phyloP scores from a whole-genome alignment of 2,329 filamentous ascomycete species.

The Hortaea werneckii region DNA sequence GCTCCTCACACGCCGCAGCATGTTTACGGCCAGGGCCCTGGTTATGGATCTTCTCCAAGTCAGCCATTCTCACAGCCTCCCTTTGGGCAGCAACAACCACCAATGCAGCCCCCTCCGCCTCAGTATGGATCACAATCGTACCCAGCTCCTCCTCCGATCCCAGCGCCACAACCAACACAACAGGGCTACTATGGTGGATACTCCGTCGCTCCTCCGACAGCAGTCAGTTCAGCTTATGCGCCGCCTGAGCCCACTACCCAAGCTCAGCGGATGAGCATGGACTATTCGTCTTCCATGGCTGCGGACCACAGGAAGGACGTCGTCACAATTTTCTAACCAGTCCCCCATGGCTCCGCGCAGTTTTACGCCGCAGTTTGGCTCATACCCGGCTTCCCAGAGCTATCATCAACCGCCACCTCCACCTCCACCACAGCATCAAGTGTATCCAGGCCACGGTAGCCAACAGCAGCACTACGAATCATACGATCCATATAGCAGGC shows the following conservation, averaged over 20 bases:
- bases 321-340: constrained; percentile 30
- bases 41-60: constrained; percentile 22
- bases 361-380: constrained; percentile 23
- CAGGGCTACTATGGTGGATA: constrained; percentile 25
- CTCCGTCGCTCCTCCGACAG: constrained; percentile 19
- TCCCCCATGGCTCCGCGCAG: constrained; percentile 23
- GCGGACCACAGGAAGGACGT: constrained; percentile 30
- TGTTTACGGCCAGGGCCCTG: constrained; percentile 28
- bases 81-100: constrained; percentile 19
- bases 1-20: constrained; percentile 31
- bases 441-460: constrained; percentile 3
- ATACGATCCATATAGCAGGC: constrained; percentile 5
- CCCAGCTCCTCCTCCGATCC: constrained; percentile 13
- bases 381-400: constrained; percentile 21
- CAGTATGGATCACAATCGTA: constrained; percentile 18
- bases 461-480: constrained; percentile 13
- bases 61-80: constrained; percentile 18
- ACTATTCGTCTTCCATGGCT: constrained; percentile 27
- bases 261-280: constrained; percentile 29
- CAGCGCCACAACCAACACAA: constrained; percentile 20
- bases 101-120: constrained; percentile 23
- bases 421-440: constrained; percentile 7
- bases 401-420: constrained; percentile 12
- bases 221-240: constrained; percentile 23
- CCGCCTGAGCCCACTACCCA: constrained; percentile 12